Base-by-base conservation (phyloP, 106 monocot genomes). In the Dendrobium huoshanense region DNA sequence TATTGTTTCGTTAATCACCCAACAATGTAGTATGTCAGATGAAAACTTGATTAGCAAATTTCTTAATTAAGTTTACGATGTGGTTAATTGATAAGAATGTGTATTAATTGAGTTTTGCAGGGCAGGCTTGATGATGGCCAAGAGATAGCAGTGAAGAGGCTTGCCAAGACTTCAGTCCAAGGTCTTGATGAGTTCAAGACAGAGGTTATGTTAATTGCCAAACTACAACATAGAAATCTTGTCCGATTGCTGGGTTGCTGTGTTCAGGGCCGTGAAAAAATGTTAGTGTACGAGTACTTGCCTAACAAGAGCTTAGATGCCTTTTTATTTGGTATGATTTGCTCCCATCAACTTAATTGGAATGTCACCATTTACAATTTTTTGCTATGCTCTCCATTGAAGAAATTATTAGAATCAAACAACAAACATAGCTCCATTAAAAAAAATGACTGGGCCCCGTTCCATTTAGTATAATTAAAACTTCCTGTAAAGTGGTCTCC, bases 231-330 rank as follows among this genome's bases (percentile, higher is more conserved):
- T 29, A 49, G 67, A 45, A 87, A 87, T 41, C 81, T 87, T 19
- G 84, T 87, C 17, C 33, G 83, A 20, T 59, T 87, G 2, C 37
- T 87, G 44, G 87, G 87, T 24, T 87, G 41, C 58, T 87, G 84
- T 64, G 75, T 81, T 43, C 72, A 87, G 41, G 80, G 75, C 6
- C 80, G 80, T 9, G 84, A 87, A 40, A 55, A 70, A 56, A 83
- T 87, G 56, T 37, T 87, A 18, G 45, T 87, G n/a, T 87, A 84
- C 42, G 87, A 87, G 64, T 87, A 78, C 78, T 78, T 87, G 87
- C 68, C 81, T 29, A 87, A 84, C 77, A 80, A 55, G 61, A 87
- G 87, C 78, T 75, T 87, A 37, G 79, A 87, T 75, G 44, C 77
- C 25, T 81, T 81, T 31, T 80, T 87, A 42, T 87, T 84, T n/a